A percentile compares a stretch with the other conserved stretches of the same genome.
Evolutionary conservation across 2,329 filamentous ascomycete genomes (phyloP).

Genomic region (Seiridium unicorne): DNA sequence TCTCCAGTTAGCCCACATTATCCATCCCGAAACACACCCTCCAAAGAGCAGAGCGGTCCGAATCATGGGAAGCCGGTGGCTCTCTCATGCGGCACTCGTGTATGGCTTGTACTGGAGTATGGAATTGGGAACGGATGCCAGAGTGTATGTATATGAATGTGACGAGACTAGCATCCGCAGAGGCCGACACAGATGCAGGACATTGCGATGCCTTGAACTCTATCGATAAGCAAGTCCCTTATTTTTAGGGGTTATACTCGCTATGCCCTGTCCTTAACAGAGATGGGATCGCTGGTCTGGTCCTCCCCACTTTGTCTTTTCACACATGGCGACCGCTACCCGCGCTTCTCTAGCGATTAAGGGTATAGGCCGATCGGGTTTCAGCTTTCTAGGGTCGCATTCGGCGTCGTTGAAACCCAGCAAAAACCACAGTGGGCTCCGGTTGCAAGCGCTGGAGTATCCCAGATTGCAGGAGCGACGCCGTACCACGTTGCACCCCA

Average conservation of each 20-base stretch:
- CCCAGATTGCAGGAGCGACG: slow-evolving; percentile 26
- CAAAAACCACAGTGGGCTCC: slow-evolving; percentile 8
- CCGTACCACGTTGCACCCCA: slow-evolving; percentile 24
- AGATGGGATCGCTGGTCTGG: background rate
- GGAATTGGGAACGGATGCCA: too few relatives aligned
- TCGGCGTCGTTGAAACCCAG: slow-evolving; percentile 23
- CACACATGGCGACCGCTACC: slow-evolving; percentile 27
- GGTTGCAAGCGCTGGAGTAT: background rate
- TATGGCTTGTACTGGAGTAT: too few relatives aligned
- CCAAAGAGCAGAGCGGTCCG: too few relatives aligned
- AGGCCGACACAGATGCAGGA: background rate
- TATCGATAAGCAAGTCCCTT: background rate
- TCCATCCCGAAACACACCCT: too few relatives aligned
- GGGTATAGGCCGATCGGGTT: slow-evolving; percentile 27
- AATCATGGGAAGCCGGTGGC: too few relatives aligned
- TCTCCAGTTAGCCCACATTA: too few relatives aligned
- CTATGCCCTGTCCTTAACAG: background rate
- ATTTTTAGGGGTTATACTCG: background rate
- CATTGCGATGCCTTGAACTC: background rate
- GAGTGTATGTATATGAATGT: too few relatives aligned
- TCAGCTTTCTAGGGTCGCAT: slow-evolving; percentile 24
- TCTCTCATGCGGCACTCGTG: too few relatives aligned
- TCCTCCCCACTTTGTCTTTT: slow-evolving; percentile 13
- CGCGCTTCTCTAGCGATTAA: slow-evolving; percentile 26
- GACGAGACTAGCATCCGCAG: too few relatives aligned